Base-by-base conservation (phyloP, 2,329 filamentous ascomycete genomes). In the Beauveria medogensis region DNA sequence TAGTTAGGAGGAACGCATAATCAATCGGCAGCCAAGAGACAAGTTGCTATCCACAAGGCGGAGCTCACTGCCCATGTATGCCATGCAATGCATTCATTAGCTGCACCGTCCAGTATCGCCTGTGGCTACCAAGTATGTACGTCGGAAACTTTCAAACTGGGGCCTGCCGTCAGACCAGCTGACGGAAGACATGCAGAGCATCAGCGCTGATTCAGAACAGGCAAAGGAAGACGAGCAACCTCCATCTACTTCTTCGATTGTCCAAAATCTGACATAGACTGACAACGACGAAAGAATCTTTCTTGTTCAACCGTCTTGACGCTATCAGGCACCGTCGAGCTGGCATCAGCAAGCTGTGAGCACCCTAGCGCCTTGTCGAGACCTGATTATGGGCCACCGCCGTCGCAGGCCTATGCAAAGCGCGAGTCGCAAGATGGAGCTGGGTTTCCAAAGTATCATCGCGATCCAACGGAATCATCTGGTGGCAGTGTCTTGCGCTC, bases 151-250 rank as follows among this genome's bases (percentile, higher is more conserved):
- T 37, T 46, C 55, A 14, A 44, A 16, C 14, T 24, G 20, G 10
- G 41, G 40, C 12, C 24, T 59, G 40, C 22, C n/a, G 56, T 53
- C 56, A 53, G 56, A 59, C 48, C 34, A 14, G 57, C 57, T 59
- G 57, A 47, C 41, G 41, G 28, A 37, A 59, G 41, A 46, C n/a
- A 53, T 59, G 57, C 57, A 47, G 28, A 18, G 22, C 50, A 53
- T 40, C 57, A 40, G 40, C 18, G 14, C 10, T 4, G 57, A 53
- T 57, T 24, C 22, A 28, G n/a, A 44, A 46, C 26, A 18, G 14
- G 22, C 28, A 28, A 20, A 47, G 20, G 26, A 53, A 46, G 20
- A 22, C n/a, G 34, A 43, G 3, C 6, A 14, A 16, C 10, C 20
- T 41, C 18, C 54, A 46, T 16, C n/a, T n/a, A 37, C 9, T 20